A percentile compares a stretch with the other conserved stretches of the same genome.
Conservation (phyloP, 176 grass and related monocot species). For the Puccinellia tenuiflora region DNA sequence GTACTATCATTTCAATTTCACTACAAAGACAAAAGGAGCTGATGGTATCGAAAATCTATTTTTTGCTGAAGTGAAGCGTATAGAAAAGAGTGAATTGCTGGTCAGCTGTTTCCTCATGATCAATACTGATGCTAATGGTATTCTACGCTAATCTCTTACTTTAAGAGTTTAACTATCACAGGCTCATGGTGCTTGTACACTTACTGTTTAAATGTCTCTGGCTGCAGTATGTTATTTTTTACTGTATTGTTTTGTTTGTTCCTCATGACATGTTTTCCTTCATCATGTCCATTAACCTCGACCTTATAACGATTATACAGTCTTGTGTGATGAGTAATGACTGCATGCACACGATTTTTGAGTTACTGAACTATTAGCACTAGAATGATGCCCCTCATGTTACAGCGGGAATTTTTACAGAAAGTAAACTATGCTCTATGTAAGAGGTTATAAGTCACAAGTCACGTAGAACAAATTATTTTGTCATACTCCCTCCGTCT, state of each 20-base stretch:
- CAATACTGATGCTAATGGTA: background rate
- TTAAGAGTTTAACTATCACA: background rate
- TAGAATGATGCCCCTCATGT: background rate
- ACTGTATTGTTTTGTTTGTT: background rate
- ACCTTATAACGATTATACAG: background rate
- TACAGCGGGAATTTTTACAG: background rate
- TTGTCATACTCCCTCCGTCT: too few species aligned
- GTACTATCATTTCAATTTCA: background rate
- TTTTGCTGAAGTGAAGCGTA: background rate
- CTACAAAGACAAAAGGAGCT: background rate
- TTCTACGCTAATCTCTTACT: background rate
- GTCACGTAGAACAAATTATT: background rate
- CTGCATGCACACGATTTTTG: background rate
- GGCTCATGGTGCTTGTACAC: background rate
- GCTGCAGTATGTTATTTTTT: background rate
- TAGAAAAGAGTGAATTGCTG: background rate
- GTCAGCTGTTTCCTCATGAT: background rate
- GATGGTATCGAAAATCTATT: background rate
- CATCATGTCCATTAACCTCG: background rate
- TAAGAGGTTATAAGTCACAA: background rate
- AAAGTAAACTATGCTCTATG: background rate
- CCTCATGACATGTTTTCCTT: background rate
- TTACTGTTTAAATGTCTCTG: background rate
- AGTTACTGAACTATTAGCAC: background rate
- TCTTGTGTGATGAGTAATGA: background rate